These are phyloP conservation scores for Carex arenaria DNA, from an alignment of 202 grass and related monocot genomes.

Conservation along the genomic window DNA sequence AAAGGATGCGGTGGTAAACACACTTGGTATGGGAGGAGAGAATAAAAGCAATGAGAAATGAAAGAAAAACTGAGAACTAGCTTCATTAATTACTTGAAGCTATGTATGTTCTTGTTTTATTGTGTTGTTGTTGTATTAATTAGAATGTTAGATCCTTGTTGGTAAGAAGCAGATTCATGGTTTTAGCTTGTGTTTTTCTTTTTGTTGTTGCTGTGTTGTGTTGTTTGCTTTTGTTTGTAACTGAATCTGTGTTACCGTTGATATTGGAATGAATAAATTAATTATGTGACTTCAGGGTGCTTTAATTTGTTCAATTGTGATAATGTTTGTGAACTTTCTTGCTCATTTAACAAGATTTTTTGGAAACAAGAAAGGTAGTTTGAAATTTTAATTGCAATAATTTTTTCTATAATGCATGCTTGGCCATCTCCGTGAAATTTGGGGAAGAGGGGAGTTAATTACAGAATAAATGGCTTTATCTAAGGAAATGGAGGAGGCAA, in stretches of 20 bases:
- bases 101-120: background rate
- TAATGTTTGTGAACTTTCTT: background rate
- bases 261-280: background rate
- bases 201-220: background rate
- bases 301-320: background rate
- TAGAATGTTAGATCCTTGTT: background rate
- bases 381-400: too few relatives aligned
- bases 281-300: background rate
- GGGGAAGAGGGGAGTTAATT: too few relatives aligned
- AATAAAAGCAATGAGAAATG: conserved; percentile 20
- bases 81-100: background rate
- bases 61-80: conserved; percentile 21
- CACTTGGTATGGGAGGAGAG: conserved; percentile 44
- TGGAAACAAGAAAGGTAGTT: too few relatives aligned
- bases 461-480: too few relatives aligned
- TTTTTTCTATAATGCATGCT: too few relatives aligned
- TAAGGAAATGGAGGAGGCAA: too few relatives aligned
- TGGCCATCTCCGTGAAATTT: too few relatives aligned
- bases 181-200: background rate
- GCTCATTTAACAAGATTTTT: too few relatives aligned
- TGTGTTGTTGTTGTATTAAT: background rate
- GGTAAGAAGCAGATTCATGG: background rate
- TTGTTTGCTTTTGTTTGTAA: background rate
- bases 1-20: conserved; percentile 47
- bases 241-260: background rate